Conservation (phyloP, 108 stramenopile species). For the Cyclostephanos invisitatus region DNA sequence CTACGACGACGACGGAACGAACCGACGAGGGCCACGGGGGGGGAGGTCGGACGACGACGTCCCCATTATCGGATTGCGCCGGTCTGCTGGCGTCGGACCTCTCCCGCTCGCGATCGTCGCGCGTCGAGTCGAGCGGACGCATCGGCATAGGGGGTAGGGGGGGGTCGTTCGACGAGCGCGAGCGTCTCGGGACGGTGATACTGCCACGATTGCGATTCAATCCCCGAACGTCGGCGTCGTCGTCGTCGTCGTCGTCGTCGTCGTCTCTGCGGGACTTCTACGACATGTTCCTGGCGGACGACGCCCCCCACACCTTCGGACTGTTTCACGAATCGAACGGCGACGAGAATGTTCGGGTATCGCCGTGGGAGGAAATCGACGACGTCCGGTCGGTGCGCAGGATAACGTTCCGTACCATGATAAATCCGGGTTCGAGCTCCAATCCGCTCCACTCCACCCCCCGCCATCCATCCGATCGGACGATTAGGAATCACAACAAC, state of each 20-base stretch:
- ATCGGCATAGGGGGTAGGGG: too few species aligned
- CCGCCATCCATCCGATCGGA: neutral
- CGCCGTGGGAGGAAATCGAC: conserved; percentile 27
- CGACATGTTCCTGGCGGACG: conserved; percentile 60
- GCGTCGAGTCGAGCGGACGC: too few species aligned
- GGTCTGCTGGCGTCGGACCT: too few species aligned
- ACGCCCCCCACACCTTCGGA: conserved; percentile 65
- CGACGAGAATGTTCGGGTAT: conserved; percentile 24
- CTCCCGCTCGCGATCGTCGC: too few species aligned
- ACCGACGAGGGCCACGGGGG: too few species aligned
- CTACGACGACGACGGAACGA: too few species aligned
- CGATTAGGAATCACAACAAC: neutral
- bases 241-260: conserved; percentile 6
- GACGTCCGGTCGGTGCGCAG: conserved; percentile 15
- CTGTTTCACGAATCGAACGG: conserved; percentile 57
- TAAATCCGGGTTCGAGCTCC: conserved; percentile 24
- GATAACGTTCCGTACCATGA: conserved; percentile 28
- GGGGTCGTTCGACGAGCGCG: neutral
- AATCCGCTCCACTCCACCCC: conserved; percentile 12
- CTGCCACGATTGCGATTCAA: conserved; percentile 40
- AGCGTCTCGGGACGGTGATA: conserved; percentile 14
- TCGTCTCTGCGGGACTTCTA: conserved; percentile 64
- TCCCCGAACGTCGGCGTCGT: conserved; percentile 18
- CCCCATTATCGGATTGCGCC: too few species aligned
- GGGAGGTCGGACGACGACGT: too few species aligned